A percentile compares a stretch with the other conserved stretches of the same genome.
These are phyloP conservation scores for Diaporthe batatas DNA, from an alignment of 2,329 filamentous ascomycete genomes.

Conservation along the genomic window DNA sequence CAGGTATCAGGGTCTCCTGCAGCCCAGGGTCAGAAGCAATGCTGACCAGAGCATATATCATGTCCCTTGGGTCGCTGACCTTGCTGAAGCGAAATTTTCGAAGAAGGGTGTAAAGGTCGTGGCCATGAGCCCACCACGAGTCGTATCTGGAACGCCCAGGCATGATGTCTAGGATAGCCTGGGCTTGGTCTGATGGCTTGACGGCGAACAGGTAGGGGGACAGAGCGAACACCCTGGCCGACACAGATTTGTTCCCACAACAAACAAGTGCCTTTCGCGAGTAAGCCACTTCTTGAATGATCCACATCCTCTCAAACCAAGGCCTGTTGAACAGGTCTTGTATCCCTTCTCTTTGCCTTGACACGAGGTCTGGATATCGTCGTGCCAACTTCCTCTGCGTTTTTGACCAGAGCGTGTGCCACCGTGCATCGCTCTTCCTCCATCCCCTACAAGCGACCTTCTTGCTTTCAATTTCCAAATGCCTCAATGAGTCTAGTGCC, in stretches of 20 bases:
- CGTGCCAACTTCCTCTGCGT: not conserved
- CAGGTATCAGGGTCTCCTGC: not conserved
- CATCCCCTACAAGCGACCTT: not conserved
- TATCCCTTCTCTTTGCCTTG: not conserved
- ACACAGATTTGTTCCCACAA: not conserved
- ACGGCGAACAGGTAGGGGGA: not conserved
- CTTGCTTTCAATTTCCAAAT: not conserved
- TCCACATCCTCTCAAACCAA: conserved; percentile 2
- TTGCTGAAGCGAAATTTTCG: conserved; percentile 2
- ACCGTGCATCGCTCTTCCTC: not conserved
- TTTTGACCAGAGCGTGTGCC: not conserved
- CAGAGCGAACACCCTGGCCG: not conserved
- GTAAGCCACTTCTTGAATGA: conserved; percentile 6
- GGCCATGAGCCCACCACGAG: not conserved
- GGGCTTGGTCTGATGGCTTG: not conserved
- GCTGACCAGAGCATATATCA: not conserved
- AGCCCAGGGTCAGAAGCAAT: not conserved
- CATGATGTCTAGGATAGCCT: conserved; percentile 6
- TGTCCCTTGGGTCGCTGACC: not conserved
- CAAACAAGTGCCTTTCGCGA: not conserved
- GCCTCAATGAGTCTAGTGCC: not conserved
- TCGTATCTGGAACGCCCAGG: not conserved
- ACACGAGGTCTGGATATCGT: not conserved
- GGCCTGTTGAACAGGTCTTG: not conserved
- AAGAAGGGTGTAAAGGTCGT: not conserved